Evolutionary conservation across 352 stramenopile species (phyloP).

Genomic region (Pythium aphanidermatum): DNA sequence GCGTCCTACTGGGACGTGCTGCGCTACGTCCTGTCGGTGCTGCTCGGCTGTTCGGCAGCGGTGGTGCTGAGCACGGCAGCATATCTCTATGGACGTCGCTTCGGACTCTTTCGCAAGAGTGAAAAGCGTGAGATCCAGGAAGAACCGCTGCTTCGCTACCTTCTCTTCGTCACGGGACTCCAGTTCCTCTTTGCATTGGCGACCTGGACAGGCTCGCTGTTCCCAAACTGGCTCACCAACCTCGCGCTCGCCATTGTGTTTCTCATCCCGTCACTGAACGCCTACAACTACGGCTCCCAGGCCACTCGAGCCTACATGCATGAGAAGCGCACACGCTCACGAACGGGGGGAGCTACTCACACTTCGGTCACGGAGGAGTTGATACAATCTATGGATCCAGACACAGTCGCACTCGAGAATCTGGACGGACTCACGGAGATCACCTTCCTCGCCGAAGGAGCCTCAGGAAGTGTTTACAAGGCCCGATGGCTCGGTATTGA

Average conservation of each 20-base stretch:
- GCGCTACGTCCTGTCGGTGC: conserved; percentile 26
- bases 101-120: background rate
- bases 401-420: conserved; percentile 46
- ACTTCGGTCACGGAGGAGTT: conserved; percentile 27
- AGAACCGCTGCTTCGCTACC: conserved; percentile 44
- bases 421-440: conserved; percentile 52
- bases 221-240: conserved; percentile 28
- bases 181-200: conserved; percentile 45
- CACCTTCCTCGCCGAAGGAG: conserved; percentile 52
- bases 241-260: conserved; percentile 36
- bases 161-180: conserved; percentile 35
- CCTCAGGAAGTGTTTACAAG: conserved; percentile 55
- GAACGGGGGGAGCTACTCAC: conserved; percentile 21
- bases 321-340: conserved; percentile 12
- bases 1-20: conserved; percentile 8
- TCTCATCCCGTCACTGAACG: conserved; percentile 45
- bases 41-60: conserved; percentile 19
- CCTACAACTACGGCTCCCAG: conserved; percentile 36
- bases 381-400: conserved; percentile 34
- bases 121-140: conserved; percentile 17
- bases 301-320: conserved; percentile 15
- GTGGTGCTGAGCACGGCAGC: conserved; percentile 18
- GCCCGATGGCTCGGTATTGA: conserved; percentile 68
- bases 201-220: conserved; percentile 22
- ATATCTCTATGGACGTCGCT: conserved; percentile 24